phyloP scores from a whole-genome alignment of 805 yeast species.

The Lipomyces chichibuensis region DNA sequence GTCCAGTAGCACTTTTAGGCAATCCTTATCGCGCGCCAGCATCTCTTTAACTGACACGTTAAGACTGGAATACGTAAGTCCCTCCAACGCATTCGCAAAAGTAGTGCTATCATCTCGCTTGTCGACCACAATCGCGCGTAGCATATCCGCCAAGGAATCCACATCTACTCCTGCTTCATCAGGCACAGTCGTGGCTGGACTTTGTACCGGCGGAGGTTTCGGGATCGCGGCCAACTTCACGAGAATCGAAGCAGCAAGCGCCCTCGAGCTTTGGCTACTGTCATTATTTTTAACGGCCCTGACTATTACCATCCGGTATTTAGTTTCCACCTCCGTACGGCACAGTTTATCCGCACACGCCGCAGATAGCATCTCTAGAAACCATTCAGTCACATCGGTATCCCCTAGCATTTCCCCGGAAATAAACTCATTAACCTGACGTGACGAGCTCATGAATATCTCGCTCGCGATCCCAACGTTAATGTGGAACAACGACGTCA shows the following conservation, averaged over 20 bases:
- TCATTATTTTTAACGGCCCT: slow-evolving; percentile 35
- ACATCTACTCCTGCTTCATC: slow-evolving; percentile 32
- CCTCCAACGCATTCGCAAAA: slow-evolving; percentile 40
- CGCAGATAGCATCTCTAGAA: slow-evolving; percentile 44
- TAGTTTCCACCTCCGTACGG: slow-evolving; percentile 39
- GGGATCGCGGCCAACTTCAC: slow-evolving; percentile 42
- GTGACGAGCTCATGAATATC: slow-evolving; percentile 38
- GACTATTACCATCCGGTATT: slow-evolving; percentile 36
- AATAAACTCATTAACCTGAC: slow-evolving; percentile 23
- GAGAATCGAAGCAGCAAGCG: slow-evolving; percentile 44
- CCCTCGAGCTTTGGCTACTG: slow-evolving; percentile 34
- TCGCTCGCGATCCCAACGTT: slow-evolving; percentile 38
- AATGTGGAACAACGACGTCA: slow-evolving; percentile 40
- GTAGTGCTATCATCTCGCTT: slow-evolving; percentile 15
- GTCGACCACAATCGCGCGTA: slow-evolving; percentile 39
- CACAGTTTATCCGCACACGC: slow-evolving; percentile 43
- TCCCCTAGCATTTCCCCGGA: slow-evolving; percentile 29
- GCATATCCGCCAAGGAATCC: slow-evolving; percentile 39
- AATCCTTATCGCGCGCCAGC: slow-evolving; percentile 25
- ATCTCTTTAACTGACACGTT: slow-evolving; percentile 42
- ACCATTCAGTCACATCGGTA: slow-evolving; percentile 35
- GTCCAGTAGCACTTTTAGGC: slow-evolving; percentile 35
- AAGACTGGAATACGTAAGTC: slow-evolving; percentile 45
- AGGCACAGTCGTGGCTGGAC: slow-evolving; percentile 16
- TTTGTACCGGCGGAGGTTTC: slow-evolving; percentile 36